A percentile compares a stretch with the other conserved stretches of the same genome.
Evolutionary conservation across 306 rosid species (phyloP).

Genomic region (Ormosia emarginata): DNA sequence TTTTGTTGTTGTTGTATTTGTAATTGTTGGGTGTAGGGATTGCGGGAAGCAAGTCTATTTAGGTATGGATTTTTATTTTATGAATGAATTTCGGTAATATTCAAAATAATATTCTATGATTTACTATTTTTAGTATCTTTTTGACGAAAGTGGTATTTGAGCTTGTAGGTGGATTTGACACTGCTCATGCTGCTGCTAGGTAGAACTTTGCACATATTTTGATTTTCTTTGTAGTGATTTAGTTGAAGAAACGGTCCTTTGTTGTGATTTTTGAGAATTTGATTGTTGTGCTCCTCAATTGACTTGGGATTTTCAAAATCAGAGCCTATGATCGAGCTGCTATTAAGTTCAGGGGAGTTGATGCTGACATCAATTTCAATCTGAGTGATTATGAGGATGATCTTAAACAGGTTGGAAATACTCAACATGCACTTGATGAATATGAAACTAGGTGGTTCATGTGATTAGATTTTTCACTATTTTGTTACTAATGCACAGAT

Average conservation of each 20-base stretch:
- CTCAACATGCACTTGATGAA: not conserved
- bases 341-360: slow-evolving; percentile 91
- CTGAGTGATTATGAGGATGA: slow-evolving; percentile 89
- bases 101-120: slow-evolving; percentile 16
- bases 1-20: not conserved
- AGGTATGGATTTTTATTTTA: slow-evolving; percentile 58
- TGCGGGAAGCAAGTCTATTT: slow-evolving; percentile 97
- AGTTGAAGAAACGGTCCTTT: not conserved
- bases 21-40: slow-evolving; percentile 61
- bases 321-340: slow-evolving; percentile 99
- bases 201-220: slow-evolving; percentile 18
- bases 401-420: slow-evolving; percentile 69
- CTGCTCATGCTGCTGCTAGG: slow-evolving; percentile 99
- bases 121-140: slow-evolving; percentile 37
- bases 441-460: not conserved
- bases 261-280: not conserved
- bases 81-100: slow-evolving; percentile 20
- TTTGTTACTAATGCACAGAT: slow-evolving; percentile 40
- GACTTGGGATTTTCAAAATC: slow-evolving; percentile 20
- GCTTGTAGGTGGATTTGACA: slow-evolving; percentile 91
- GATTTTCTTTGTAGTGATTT: not conserved
- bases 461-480: not conserved
- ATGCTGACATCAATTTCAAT: slow-evolving; percentile 91
- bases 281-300: not conserved
- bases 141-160: slow-evolving; percentile 28